phyloP scores from a whole-genome alignment of 352 stramenopile species.

The Phytophthora macrochlamydospora region DNA sequence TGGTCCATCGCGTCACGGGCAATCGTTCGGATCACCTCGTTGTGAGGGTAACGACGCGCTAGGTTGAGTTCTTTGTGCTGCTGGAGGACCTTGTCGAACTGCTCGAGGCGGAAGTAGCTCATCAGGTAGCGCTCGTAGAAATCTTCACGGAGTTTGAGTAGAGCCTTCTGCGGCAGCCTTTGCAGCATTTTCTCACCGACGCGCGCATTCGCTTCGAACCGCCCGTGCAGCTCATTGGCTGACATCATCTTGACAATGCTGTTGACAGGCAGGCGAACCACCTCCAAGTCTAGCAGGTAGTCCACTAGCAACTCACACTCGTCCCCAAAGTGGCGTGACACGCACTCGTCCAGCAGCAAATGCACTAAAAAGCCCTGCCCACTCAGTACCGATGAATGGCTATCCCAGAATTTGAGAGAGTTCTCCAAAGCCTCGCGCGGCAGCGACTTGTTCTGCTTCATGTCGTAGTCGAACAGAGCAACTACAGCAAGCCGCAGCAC shows the following conservation, averaged over 20 bases:
- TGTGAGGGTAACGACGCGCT: constrained; percentile 37
- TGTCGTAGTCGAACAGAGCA: constrained; percentile 36
- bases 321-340: constrained; percentile 33
- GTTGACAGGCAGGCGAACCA: constrained; percentile 32
- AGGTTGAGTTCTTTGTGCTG: constrained; percentile 24
- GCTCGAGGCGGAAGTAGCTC: constrained; percentile 42
- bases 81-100: constrained; percentile 36
- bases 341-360: constrained; percentile 45
- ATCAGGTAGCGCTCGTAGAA: constrained; percentile 48
- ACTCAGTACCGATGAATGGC: constrained; percentile 36
- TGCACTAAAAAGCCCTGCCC: constrained; percentile 54
- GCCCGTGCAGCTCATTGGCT: constrained; percentile 36
- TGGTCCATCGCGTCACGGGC: constrained; percentile 31
- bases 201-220: constrained; percentile 33
- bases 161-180: constrained; percentile 19
- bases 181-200: constrained; percentile 39
- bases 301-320: constrained; percentile 40
- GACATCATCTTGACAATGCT: constrained; percentile 43
- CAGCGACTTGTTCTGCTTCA: constrained; percentile 26
- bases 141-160: constrained; percentile 30
- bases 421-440: constrained; percentile 29
- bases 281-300: constrained; percentile 28
- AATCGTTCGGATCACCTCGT: constrained; percentile 40
- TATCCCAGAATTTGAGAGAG: constrained; percentile 44
- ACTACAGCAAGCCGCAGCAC: constrained; percentile 40